These are phyloP conservation scores for Blastobotrys malaysiensis DNA, from an alignment of 1,139 yeast genomes.

Conservation along the genomic window DNA sequence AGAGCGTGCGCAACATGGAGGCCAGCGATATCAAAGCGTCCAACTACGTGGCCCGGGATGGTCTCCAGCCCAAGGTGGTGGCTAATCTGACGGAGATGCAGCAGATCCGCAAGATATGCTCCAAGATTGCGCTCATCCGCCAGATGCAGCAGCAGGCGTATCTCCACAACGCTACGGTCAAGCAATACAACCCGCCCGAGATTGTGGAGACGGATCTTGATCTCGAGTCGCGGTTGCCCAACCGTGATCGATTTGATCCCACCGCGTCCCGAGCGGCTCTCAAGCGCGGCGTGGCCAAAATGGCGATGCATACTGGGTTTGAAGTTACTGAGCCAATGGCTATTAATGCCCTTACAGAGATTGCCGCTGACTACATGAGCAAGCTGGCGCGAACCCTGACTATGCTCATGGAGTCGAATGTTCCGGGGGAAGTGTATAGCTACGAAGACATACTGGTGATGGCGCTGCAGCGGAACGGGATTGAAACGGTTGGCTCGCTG, in stretches of 20 bases:
- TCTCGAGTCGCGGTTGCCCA: constrained; percentile 65
- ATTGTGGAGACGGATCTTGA: constrained; percentile 69
- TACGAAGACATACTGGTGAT: constrained; percentile 51
- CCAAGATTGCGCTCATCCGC: constrained; percentile 80
- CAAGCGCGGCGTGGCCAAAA: constrained; percentile 64
- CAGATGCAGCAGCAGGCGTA: constrained; percentile 86
- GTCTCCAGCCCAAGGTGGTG: constrained; percentile 56
- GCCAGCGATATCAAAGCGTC: constrained; percentile 39
- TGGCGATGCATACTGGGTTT: constrained; percentile 91
- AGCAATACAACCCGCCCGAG: constrained; percentile 59
- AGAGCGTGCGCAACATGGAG: constrained; percentile 31
- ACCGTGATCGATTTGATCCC: constrained; percentile 54
- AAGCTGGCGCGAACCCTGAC: constrained; percentile 70
- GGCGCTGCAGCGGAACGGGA: constrained; percentile 77
- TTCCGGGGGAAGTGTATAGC: constrained; percentile 31
- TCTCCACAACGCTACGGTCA: constrained; percentile 68
- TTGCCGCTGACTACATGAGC: constrained; percentile 74
- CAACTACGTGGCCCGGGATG: constrained; percentile 42
- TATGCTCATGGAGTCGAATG: constrained; percentile 32
- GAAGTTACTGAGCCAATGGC: constrained; percentile 80
- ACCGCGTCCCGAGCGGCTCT: constrained; percentile 62
- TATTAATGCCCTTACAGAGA: constrained; percentile 70
- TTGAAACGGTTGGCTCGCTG: constrained; percentile 70
- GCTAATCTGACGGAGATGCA: constrained; percentile 76
- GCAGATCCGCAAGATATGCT: constrained; percentile 80